Percentiles rank a stretch among this genome's conserved stretches.
Evolutionary conservation across 2,329 filamentous ascomycete species (phyloP).

Genomic region (Arachnomyces sp.): DNA sequence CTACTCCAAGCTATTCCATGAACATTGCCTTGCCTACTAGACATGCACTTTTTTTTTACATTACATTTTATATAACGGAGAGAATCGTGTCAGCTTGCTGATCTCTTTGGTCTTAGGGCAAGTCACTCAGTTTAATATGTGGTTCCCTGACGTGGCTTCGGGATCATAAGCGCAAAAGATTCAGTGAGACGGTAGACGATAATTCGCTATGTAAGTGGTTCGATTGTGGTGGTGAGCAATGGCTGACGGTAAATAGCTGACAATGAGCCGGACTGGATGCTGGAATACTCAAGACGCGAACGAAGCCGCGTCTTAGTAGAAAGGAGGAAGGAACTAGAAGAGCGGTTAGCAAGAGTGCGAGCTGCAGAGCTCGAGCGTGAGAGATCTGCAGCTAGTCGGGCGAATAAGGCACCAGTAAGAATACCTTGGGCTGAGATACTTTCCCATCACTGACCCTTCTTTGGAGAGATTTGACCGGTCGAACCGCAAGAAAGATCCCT

Average conservation of each 20-base stretch:
- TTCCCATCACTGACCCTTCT: neutral
- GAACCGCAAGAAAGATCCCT: slow-evolving; percentile 8
- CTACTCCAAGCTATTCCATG: too few species aligned
- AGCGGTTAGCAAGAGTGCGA: slow-evolving; percentile 57
- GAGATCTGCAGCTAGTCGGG: slow-evolving; percentile 41
- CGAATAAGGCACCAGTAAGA: slow-evolving; percentile 31
- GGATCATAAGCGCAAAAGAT: slow-evolving; percentile 59
- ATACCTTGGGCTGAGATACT: slow-evolving; percentile 18
- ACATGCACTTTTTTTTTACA: too few species aligned
- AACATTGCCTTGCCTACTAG: too few species aligned
- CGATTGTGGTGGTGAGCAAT: neutral
- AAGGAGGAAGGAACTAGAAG: slow-evolving; percentile 65
- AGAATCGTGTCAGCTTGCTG: too few species aligned
- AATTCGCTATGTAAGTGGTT: slow-evolving; percentile 12
- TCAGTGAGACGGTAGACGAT: slow-evolving; percentile 48
- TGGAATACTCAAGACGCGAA: slow-evolving; percentile 65
- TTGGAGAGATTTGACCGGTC: slow-evolving; percentile 22
- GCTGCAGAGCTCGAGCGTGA: slow-evolving; percentile 55
- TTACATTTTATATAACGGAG: neutral
- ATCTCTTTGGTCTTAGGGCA: slow-evolving; percentile 49
- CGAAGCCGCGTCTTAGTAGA: slow-evolving; percentile 60
- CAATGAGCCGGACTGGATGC: slow-evolving; percentile 77
- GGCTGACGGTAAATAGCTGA: slow-evolving; percentile 31
- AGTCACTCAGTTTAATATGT: slow-evolving; percentile 87
- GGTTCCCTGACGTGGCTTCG: slow-evolving; percentile 86